A percentile compares a stretch with the other conserved stretches of the same genome.
Evolutionary conservation across 495 filamentous ascomycete genomes (phyloP).

Genomic region (Bombardia bombarda): DNA sequence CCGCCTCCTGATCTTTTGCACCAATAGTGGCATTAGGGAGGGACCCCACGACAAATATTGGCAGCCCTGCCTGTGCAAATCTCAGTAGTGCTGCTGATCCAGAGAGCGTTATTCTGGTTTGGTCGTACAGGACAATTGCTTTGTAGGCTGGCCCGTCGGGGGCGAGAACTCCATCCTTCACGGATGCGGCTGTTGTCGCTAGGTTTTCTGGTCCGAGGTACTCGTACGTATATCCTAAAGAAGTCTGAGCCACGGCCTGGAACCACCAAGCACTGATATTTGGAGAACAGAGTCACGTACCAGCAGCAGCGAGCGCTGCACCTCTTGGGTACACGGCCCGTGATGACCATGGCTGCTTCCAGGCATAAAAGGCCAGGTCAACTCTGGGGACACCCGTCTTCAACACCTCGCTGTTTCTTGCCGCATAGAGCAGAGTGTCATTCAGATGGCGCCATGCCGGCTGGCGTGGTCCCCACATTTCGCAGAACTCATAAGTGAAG

Average conservation of each 20-base stretch:
- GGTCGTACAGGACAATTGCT: constrained; percentile 33
- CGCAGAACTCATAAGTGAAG: constrained; percentile 35
- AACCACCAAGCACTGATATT: neutral
- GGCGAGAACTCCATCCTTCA: constrained; percentile 28
- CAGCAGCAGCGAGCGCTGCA: constrained; percentile 6
- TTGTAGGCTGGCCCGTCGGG: constrained; percentile 35
- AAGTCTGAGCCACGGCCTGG: too few species aligned
- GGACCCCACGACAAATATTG: constrained; percentile 31
- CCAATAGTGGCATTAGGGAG: constrained; percentile 19
- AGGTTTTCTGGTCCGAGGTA: constrained; percentile 45
- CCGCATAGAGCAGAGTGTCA: constrained; percentile 33
- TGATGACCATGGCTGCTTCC: constrained; percentile 10
- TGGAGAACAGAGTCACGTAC: constrained; percentile 3
- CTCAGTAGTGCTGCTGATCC: constrained; percentile 27
- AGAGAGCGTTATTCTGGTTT: constrained; percentile 29
- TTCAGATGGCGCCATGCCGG: constrained; percentile 36
- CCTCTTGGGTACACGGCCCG: constrained; percentile 7
- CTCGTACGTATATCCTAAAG: constrained; percentile 40
- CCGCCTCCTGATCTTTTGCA: constrained; percentile 2
- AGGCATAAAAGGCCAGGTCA: constrained; percentile 34
- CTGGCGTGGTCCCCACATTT: constrained; percentile 34
- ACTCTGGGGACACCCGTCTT: constrained; percentile 33
- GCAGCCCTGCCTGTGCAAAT: constrained; percentile 34
- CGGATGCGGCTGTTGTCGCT: constrained; percentile 22
- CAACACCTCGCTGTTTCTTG: constrained; percentile 27